Percentiles rank a stretch among this genome's conserved stretches.
Conservation (phyloP, 805 yeast species). For the Nakazawaea holstii region DNA sequence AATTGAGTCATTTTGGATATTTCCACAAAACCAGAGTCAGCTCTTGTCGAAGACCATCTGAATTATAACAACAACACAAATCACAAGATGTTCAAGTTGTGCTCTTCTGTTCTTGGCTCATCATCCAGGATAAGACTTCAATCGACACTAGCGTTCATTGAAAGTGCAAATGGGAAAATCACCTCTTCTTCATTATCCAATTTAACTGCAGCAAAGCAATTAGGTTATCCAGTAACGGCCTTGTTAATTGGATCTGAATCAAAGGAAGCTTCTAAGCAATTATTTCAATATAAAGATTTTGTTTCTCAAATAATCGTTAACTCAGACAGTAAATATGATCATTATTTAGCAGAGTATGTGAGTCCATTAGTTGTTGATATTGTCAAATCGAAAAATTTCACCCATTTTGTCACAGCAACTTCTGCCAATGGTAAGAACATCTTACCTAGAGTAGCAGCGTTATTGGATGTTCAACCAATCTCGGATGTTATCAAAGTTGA, state of each 20-base stretch:
- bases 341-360: slow-evolving; percentile 73
- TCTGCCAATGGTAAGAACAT: slow-evolving; percentile 86
- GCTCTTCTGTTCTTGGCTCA: background rate
- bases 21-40: background rate
- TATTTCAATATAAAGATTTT: slow-evolving; percentile 44
- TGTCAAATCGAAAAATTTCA: slow-evolving; percentile 36
- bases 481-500: slow-evolving; percentile 73
- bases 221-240: slow-evolving; percentile 80
- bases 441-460: slow-evolving; percentile 82
- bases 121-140: slow-evolving; percentile 34
- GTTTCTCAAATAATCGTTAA: slow-evolving; percentile 55
- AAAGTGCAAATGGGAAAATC: slow-evolving; percentile 48
- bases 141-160: slow-evolving; percentile 76
- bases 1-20: background rate
- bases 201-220: slow-evolving; percentile 68
- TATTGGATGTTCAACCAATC: slow-evolving; percentile 81
- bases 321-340: slow-evolving; percentile 53
- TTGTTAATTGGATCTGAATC: slow-evolving; percentile 65
- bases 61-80: background rate
- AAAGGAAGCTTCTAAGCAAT: slow-evolving; percentile 39
- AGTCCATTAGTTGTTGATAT: slow-evolving; percentile 59
- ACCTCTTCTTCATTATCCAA: slow-evolving; percentile 69
- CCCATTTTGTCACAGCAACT: slow-evolving; percentile 76
- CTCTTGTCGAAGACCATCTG: no score
- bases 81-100: background rate